Evolutionary conservation across 2,329 filamentous ascomycete genomes (phyloP), one percentile per base, ranked within the genome.

Genomic region (Waltergamsia citrina): DNA sequence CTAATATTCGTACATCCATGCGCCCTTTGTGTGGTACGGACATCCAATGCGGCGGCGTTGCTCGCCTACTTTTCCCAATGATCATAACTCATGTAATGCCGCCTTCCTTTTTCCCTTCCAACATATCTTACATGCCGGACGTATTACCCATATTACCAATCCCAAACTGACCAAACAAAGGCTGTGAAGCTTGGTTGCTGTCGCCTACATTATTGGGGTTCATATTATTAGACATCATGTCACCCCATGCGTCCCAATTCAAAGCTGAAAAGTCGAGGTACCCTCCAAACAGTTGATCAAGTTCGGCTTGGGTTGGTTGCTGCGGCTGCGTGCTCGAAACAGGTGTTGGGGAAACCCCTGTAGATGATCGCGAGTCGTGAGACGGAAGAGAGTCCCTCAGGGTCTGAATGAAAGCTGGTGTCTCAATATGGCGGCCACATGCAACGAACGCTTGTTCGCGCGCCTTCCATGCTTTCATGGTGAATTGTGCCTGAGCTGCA

Each of bases 381-480:
- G 43, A 47, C 7, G 66, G 63, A 17, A 72, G 48, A 15, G 57
- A 43, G 2, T 57, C 49, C 27, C 59, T 62, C 9, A 76, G 53
- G 25, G 55, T 63, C 14, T 51, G 44, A 24, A 77, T 60, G 30
- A 61, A 74, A 4, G 43, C 42, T 0, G 71, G 71, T 12, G 53
- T 56, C 12, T 64, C 52, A 11, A 66, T 53, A 2, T 45, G 33
- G 14, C 51, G 45, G 1, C 67, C 65, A 4, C 48, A 43, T 28
- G 58, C 49, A 3, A 44, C 41, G 11, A 69, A 49, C 0, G 59
- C 51, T 21, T 55, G 53, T 42, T 71, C 67, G 9, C 71, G 63
- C n/a, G 51, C 54, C 38, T 54, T 61, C 72, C 72, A 77, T 1
- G 66, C 71, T 41, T 63, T 65, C 37, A 74, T 53, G 4, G 66